A percentile compares a stretch with the other conserved stretches of the same genome.
Conservation (phyloP, 2,329 filamentous ascomycete genomes). For the Mariannaea elegans region DNA sequence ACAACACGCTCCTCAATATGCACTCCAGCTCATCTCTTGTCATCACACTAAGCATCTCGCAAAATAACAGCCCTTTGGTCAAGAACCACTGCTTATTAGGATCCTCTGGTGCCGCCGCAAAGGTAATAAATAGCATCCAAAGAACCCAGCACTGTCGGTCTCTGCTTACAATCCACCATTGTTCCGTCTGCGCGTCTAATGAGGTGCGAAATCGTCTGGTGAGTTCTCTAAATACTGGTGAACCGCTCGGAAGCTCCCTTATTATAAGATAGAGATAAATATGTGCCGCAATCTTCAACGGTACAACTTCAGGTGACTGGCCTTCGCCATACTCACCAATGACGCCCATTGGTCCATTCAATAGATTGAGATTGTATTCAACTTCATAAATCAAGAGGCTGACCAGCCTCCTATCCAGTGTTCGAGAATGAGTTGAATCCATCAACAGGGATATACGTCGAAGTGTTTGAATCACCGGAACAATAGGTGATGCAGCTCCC, state of each 20-base stretch:
- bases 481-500: not conserved
- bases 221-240: not conserved
- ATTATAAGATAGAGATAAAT: conserved; percentile 1
- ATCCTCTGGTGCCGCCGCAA: not conserved
- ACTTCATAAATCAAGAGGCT: not conserved
- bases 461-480: not conserved
- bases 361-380: not conserved
- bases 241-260: not conserved
- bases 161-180: not conserved
- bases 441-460: not conserved
- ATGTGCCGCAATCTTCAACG: not conserved
- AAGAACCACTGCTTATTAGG: conserved; percentile 1
- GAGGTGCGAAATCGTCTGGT: not conserved
- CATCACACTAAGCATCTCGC: not conserved
- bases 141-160: not conserved
- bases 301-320: not conserved
- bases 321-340: not conserved
- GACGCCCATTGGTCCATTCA: not conserved
- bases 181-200: not conserved
- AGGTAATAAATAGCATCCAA: not conserved
- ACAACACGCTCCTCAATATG: not conserved
- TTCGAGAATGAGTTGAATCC: not conserved
- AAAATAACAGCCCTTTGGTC: not conserved
- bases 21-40: not conserved
- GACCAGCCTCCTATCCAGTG: not conserved